A percentile compares a stretch with the other conserved stretches of the same genome.
Conservation (phyloP, 805 yeast genomes). For the Schizosaccharomyces osmophilus region DNA sequence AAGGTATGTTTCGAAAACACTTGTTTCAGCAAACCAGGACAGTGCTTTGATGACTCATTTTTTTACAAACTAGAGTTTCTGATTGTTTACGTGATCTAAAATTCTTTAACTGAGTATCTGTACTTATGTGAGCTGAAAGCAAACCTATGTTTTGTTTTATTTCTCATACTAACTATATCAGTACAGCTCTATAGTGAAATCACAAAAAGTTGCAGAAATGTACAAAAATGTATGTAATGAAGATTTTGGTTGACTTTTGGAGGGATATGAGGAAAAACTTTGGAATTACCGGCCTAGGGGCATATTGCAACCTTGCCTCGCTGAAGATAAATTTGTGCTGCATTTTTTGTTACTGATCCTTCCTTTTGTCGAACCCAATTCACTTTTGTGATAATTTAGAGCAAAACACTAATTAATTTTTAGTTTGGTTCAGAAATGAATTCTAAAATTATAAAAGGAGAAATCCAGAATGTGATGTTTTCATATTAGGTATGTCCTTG, state of each 20-base stretch:
- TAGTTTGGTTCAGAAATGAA: no score
- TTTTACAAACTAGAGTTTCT: constrained; percentile 1
- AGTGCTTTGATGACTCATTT: not conserved
- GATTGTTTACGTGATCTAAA: not conserved
- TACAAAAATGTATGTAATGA: not conserved
- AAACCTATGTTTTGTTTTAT: not conserved
- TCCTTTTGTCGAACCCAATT: not conserved
- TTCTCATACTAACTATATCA: not conserved
- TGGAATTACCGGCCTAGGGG: constrained; percentile 1
- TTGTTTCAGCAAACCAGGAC: not conserved
- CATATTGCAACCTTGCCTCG: not conserved
- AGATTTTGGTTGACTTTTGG: not conserved
- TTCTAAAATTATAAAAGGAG: not conserved
- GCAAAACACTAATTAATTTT: not conserved
- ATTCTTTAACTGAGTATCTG: not conserved
- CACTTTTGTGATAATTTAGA: not conserved
- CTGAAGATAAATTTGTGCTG: constrained; percentile 1
- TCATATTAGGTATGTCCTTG: not conserved
- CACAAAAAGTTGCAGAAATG: not conserved
- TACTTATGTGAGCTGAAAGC: no score
- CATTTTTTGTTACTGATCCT: not conserved
- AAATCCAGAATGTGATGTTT: not conserved
- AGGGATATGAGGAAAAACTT: not conserved
- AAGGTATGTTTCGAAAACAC: not conserved
- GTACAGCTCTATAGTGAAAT: not conserved